Percentiles rank a stretch among this genome's conserved stretches.
phyloP scores from a whole-genome alignment of 495 filamentous ascomycete genomes.

The Annulohypoxylon moriforme region DNA sequence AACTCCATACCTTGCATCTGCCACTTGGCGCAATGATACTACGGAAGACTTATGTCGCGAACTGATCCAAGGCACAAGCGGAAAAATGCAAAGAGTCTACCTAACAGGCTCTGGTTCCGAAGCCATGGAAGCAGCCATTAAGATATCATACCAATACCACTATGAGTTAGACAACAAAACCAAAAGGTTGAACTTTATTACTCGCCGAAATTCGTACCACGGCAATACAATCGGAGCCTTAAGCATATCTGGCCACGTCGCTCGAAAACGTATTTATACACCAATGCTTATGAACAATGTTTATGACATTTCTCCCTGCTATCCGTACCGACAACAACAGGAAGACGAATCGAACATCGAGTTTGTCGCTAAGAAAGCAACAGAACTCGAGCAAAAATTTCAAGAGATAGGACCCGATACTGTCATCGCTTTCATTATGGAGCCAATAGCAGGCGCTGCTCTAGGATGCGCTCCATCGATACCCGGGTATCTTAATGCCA shows the following conservation, averaged over 20 bases:
- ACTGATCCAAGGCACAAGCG: conserved; percentile 55
- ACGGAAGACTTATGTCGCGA: conserved; percentile 48
- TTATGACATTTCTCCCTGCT: conserved; percentile 3
- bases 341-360: conserved; percentile 2
- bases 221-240: conserved; percentile 13
- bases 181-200: conserved; percentile 46
- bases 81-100: conserved; percentile 56
- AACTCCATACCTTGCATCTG: conserved; percentile 53
- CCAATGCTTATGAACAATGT: conserved; percentile 15
- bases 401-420: conserved; percentile 11
- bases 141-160: conserved; percentile 72
- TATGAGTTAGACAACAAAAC: conserved; percentile 43
- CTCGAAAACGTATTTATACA: no score
- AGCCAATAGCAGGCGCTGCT: conserved; percentile 43
- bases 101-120: conserved; percentile 65
- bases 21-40: conserved; percentile 48
- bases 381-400: conserved; percentile 11
- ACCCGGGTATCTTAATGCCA: conserved; percentile 71
- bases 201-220: conserved; percentile 6
- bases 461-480: conserved; percentile 72
- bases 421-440: conserved; percentile 4
- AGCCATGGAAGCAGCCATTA: conserved; percentile 75
- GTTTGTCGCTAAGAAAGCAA: conserved; percentile 7
- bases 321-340: conserved; percentile 9
- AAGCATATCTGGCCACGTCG: conserved; percentile 6